Conservation (phyloP, 257 asterid genomes). For the Nicotiana attenuata region DNA sequence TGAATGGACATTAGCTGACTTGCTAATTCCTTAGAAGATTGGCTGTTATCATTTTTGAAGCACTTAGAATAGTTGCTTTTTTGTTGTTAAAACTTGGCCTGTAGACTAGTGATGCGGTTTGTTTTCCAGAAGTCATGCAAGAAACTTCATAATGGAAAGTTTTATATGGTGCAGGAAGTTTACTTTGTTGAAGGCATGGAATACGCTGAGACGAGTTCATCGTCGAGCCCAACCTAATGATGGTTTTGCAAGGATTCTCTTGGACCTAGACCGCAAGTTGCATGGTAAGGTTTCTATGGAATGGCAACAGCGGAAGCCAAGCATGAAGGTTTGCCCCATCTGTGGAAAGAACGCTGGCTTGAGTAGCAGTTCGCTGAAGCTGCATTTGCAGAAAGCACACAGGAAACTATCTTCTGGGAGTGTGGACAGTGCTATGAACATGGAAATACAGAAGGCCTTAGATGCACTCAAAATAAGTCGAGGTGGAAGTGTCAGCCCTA, state of each 20-base stretch:
- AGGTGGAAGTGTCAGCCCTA: conserved; percentile 92
- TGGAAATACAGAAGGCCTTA: conserved; percentile 90
- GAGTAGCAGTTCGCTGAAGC: conserved; percentile 96
- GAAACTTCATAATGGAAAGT: neutral
- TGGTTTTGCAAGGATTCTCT: conserved; percentile 84
- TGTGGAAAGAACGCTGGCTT: conserved; percentile 94
- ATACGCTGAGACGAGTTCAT: conserved; percentile 68
- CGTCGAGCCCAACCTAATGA: conserved; percentile 97
- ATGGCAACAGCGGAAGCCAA: conserved; percentile 90
- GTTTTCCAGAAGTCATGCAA: neutral
- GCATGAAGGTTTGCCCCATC: conserved; percentile 90
- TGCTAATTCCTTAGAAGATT: neutral
- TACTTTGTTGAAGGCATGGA: conserved; percentile 81
- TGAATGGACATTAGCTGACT: neutral
- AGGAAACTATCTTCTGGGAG: conserved; percentile 91
- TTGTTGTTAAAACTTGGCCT: neutral
- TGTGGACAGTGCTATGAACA: conserved; percentile 93
- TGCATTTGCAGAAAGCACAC: conserved; percentile 91
- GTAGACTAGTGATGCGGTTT: neutral
- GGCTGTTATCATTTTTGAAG: neutral
- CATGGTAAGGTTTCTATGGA: conserved; percentile 90
- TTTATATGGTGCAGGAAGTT: conserved; percentile 50
- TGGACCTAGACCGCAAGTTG: conserved; percentile 66
- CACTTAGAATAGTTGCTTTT: neutral
- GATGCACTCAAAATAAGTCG: conserved; percentile 84